Percentiles rank a stretch among this genome's conserved stretches.
These are phyloP conservation scores for Calocybe indica DNA, from an alignment of 768 basidiomycete species.

Conservation along the genomic window DNA sequence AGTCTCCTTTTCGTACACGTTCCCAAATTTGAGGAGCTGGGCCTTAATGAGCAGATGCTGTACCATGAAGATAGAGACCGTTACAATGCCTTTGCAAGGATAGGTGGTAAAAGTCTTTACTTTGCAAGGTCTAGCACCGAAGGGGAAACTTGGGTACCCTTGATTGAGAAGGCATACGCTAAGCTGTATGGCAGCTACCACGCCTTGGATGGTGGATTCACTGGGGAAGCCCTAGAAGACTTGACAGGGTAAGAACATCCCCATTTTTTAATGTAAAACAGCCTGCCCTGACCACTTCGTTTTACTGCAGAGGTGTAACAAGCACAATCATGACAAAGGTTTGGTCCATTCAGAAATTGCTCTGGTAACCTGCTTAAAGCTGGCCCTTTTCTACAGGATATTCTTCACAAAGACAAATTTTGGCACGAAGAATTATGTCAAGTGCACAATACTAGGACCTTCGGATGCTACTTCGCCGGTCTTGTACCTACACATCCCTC, in stretches of 20 bases:
- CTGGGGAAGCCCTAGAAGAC: slow-evolving; percentile 50
- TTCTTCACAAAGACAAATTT: slow-evolving; percentile 42
- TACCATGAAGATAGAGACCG: slow-evolving; percentile 45
- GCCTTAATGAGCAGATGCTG: slow-evolving; percentile 27
- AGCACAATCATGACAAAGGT: slow-evolving; percentile 22
- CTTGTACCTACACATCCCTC: slow-evolving; percentile 24
- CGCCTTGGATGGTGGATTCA: slow-evolving; percentile 32
- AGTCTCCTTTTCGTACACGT: slow-evolving; percentile 44
- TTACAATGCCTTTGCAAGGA: slow-evolving; percentile 31
- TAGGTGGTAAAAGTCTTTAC: slow-evolving; percentile 40
- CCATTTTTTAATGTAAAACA: background rate
- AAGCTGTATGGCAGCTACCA: slow-evolving; percentile 51
- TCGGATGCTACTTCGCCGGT: slow-evolving; percentile 38
- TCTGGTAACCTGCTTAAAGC: background rate
- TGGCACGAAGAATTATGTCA: slow-evolving; percentile 43
- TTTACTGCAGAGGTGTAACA: slow-evolving; percentile 15
- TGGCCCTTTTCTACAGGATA: slow-evolving; percentile 27
- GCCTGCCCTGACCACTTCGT: no score
- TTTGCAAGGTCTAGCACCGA: slow-evolving; percentile 43
- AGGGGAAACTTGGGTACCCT: slow-evolving; percentile 52
- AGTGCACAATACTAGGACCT: slow-evolving; percentile 44
- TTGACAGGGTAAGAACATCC: slow-evolving; percentile 40
- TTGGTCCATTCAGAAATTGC: background rate
- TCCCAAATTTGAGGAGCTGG: slow-evolving; percentile 48
- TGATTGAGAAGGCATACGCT: slow-evolving; percentile 56